phyloP scores from a whole-genome alignment of 2,329 filamentous ascomycete species.

The Fusarium solani-melongenae region DNA sequence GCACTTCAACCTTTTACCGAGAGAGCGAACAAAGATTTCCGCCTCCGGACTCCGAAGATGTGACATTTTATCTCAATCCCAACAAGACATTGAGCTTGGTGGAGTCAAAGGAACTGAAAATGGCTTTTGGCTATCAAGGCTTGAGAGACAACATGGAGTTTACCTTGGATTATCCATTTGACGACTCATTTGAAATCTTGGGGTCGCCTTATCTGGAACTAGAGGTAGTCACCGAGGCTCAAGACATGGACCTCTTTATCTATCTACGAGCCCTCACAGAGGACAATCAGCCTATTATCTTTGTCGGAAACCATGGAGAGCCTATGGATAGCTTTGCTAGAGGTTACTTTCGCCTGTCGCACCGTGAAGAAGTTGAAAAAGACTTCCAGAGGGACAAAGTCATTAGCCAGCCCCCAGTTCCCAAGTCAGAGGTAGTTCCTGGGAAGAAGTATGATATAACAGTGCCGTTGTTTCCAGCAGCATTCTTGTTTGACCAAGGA shows the following conservation, averaged over 20 bases:
- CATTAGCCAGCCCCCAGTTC: neutral
- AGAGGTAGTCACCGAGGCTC: neutral
- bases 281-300: neutral
- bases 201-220: neutral
- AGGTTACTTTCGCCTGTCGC: neutral
- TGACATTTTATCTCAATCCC: neutral
- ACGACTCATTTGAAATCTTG: neutral
- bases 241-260: neutral
- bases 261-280: neutral
- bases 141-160: neutral
- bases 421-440: neutral
- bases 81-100: neutral
- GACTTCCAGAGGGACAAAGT: neutral
- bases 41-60: neutral
- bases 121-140: neutral
- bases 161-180: neutral
- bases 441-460: neutral
- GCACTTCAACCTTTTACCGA: neutral
- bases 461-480: neutral
- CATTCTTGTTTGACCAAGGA: neutral
- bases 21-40: neutral
- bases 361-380: neutral
- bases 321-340: neutral
- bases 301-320: neutral
- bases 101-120: neutral